Conservation (phyloP, 106 monocot genomes). For the Dioscorea zingiberensis region DNA sequence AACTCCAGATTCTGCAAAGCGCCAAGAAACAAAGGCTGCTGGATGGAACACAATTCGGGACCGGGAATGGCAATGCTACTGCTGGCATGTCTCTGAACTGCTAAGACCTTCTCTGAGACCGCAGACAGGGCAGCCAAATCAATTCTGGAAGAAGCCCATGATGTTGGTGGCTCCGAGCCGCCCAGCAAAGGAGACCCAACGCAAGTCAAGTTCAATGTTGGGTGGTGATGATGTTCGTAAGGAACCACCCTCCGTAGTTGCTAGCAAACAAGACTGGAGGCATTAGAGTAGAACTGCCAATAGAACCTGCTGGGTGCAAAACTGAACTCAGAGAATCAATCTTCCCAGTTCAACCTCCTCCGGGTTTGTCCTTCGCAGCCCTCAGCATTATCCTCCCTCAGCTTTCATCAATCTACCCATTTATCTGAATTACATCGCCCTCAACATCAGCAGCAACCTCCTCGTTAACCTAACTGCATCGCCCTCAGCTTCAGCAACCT, state of each 20-base stretch:
- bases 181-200: conserved; percentile 24
- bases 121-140: conserved; percentile 36
- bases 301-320: too few relatives aligned
- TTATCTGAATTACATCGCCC: too few relatives aligned
- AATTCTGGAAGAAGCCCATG: conserved; percentile 42
- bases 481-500: too few relatives aligned
- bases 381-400: too few relatives aligned
- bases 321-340: too few relatives aligned
- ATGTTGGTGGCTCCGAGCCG: conserved; percentile 15
- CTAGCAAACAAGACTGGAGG: conserved; percentile 1
- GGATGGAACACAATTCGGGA: neutral
- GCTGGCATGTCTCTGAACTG: neutral
- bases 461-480: too few relatives aligned
- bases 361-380: too few relatives aligned
- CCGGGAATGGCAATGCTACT: neutral
- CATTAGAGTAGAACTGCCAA: neutral
- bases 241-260: conserved; percentile 3
- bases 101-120: neutral
- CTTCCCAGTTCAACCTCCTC: too few relatives aligned
- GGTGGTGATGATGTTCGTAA: conserved; percentile 12
- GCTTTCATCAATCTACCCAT: too few relatives aligned
- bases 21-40: neutral
- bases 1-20: neutral
- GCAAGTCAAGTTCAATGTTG: conserved; percentile 59
- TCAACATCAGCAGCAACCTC: too few relatives aligned